Base-by-base conservation (phyloP, 495 filamentous ascomycete genomes). In the Sordaria brevicollis region DNA sequence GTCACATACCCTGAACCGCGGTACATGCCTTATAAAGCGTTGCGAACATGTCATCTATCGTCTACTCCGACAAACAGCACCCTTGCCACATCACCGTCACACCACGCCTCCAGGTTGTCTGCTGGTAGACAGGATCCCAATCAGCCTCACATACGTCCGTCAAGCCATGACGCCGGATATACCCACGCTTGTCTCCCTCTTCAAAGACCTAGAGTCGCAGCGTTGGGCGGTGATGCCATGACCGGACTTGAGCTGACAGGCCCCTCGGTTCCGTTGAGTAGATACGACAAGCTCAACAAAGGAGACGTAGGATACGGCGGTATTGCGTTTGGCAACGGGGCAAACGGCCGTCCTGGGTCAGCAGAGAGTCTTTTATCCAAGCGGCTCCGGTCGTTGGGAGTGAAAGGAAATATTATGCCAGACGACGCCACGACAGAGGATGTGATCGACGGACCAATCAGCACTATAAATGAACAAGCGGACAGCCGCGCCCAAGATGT, bases 1-100 rank as follows among this genome's bases (percentile, higher is more conserved):
- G 91, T 94, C 35, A 91, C 96, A 67, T 83, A 91, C 66, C 94
- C 96, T 0, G 92, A 97, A 69, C 95, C 95, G 54, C 87, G 90
- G 38, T 99, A 92, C 75, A 91, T 88, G 70, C 83, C 89, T 13
- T 99, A 97, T 81, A 97, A 92, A 79, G 86, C 92, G 0, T 83
- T 83, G 21, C 78, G 85, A 29, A 31, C 49, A 62, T 5, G 49
- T 8, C 25, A 62, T 8, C 6, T 33, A 3, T 31, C 49, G 13
- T 62, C 25, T 8, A 62, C 13, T 17, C 49, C 49, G 33, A 62
- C 49, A 8, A 62, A 62, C 17, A 31, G 33, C 49, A 0, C 21
- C 25, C 5, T 31, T 31, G 25, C 49, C 33, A 13, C 49, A 62
- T 29, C 15, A 62, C 49, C 2, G 21, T 31, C 25, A 6, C 49